Conservation (phyloP, 2,329 filamentous ascomycete species). For the Aspergillus sp. region DNA sequence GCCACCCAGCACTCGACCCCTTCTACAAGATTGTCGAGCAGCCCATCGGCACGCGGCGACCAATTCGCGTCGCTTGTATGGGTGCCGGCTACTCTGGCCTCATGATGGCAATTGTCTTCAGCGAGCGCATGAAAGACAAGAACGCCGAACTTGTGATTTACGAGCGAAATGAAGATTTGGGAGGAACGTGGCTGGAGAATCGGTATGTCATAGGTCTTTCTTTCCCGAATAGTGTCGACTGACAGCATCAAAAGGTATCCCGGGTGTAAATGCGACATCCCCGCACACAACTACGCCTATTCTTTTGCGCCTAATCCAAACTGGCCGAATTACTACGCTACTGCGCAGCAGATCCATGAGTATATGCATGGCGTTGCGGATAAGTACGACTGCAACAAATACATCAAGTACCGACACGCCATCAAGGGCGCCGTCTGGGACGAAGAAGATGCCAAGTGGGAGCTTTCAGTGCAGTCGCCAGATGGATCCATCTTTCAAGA, state of each 20-base stretch:
- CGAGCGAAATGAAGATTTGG: constrained; percentile 35
- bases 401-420: constrained; percentile 40
- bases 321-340: constrained; percentile 48
- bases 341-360: constrained; percentile 47
- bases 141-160: constrained; percentile 32
- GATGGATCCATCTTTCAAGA: constrained; percentile 17
- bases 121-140: constrained; percentile 10
- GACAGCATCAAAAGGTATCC: constrained; percentile 13
- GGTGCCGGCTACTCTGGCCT: constrained; percentile 25
- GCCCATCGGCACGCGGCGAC: constrained; percentile 16
- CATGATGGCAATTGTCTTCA: constrained; percentile 33
- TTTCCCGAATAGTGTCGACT: neutral
- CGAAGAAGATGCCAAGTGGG: constrained; percentile 24
- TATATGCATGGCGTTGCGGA: constrained; percentile 46
- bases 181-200: constrained; percentile 40
- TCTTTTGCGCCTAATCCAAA: constrained; percentile 50
- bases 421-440: constrained; percentile 46
- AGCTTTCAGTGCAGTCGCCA: constrained; percentile 15
- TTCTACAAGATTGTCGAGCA: constrained; percentile 11
- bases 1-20: neutral
- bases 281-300: constrained; percentile 40
- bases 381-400: constrained; percentile 44
- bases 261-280: constrained; percentile 41
- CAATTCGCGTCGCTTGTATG: constrained; percentile 21
- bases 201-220: constrained; percentile 19